These are phyloP conservation scores for Boehmeria nivea DNA, from an alignment of 306 rosid species.

Conservation along the genomic window DNA sequence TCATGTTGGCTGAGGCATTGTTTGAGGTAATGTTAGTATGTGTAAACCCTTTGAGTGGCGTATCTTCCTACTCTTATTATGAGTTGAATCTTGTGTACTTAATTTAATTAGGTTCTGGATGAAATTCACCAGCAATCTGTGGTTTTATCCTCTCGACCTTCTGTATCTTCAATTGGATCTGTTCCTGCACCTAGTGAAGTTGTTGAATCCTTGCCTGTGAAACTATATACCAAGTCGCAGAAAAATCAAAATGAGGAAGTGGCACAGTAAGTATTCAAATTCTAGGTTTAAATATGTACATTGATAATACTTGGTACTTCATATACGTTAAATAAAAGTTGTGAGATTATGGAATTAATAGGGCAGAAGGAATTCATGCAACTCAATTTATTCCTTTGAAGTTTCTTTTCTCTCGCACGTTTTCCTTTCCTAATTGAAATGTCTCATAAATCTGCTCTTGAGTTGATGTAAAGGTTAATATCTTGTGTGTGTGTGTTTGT, in stretches of 20 bases:
- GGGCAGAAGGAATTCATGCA: too few relatives aligned
- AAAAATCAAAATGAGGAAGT: conserved; percentile 79
- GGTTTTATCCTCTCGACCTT: conserved; percentile 87
- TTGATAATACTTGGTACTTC: too few relatives aligned
- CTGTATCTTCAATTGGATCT: conserved; percentile 94
- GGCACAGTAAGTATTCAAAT: conserved; percentile 66
- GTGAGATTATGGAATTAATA: too few relatives aligned
- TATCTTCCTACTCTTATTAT: conserved; percentile 14
- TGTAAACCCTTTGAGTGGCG: conserved; percentile 15
- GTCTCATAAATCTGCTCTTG: too few relatives aligned
- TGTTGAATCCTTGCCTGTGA: conserved; percentile 94
- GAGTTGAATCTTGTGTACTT: conserved; percentile 48
- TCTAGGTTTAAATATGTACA: background rate
- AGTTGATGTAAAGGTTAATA: too few relatives aligned
- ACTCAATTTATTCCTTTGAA: too few relatives aligned
- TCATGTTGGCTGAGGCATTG: conserved; percentile 96
- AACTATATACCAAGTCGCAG: conserved; percentile 57
- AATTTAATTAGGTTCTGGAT: conserved; percentile 99
- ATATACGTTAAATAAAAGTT: too few relatives aligned
- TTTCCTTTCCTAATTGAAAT: too few relatives aligned
- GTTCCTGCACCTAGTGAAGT: conserved; percentile 90
- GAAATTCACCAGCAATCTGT: conserved; percentile 99
- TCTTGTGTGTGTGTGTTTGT: too few relatives aligned
- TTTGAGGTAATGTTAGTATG: conserved; percentile 66
- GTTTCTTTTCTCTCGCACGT: too few relatives aligned